A percentile compares a stretch with the other conserved stretches of the same genome.
These are phyloP conservation scores for Lophium mytilinum DNA, from an alignment of 495 filamentous ascomycete species.

Conservation along the genomic window DNA sequence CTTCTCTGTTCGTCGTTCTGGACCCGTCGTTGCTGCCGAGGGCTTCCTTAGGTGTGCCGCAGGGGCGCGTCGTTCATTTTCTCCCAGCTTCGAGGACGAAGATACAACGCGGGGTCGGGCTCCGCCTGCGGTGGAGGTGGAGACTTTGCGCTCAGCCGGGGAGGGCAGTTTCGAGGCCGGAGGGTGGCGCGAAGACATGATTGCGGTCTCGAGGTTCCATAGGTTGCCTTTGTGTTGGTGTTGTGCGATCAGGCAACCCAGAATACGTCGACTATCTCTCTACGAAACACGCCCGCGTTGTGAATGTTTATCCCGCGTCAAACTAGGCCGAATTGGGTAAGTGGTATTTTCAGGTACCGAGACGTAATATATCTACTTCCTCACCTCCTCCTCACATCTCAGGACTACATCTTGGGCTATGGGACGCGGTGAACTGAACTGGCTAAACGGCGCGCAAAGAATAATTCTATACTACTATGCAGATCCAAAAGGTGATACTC, in stretches of 20 bases:
- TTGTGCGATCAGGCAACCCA: background rate
- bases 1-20: slow-evolving; percentile 22
- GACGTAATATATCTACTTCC: too few species aligned
- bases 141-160: slow-evolving; percentile 13
- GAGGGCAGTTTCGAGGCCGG: slow-evolving; percentile 9
- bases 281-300: too few species aligned
- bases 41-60: slow-evolving; percentile 17
- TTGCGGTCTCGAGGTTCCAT: slow-evolving; percentile 11
- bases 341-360: too few species aligned
- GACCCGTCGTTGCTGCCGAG: slow-evolving; percentile 4
- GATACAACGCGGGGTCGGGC: slow-evolving; percentile 24
- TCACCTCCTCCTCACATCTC: too few species aligned
- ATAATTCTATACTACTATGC: too few species aligned
- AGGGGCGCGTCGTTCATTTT: slow-evolving; percentile 16
- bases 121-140: slow-evolving; percentile 1
- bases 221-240: background rate
- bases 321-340: too few species aligned
- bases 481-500: too few species aligned
- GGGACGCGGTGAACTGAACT: too few species aligned
- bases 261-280: too few species aligned
- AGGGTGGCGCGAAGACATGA: slow-evolving; percentile 21
- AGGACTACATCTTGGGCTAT: too few species aligned
- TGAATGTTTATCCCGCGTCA: too few species aligned
- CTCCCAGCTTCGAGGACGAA: slow-evolving; percentile 11
- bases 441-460: too few species aligned